Evolutionary conservation across 2,329 filamentous ascomycete species (phyloP), one percentile per base, ranked within the genome.

Genomic region (Chalara sp.): DNA sequence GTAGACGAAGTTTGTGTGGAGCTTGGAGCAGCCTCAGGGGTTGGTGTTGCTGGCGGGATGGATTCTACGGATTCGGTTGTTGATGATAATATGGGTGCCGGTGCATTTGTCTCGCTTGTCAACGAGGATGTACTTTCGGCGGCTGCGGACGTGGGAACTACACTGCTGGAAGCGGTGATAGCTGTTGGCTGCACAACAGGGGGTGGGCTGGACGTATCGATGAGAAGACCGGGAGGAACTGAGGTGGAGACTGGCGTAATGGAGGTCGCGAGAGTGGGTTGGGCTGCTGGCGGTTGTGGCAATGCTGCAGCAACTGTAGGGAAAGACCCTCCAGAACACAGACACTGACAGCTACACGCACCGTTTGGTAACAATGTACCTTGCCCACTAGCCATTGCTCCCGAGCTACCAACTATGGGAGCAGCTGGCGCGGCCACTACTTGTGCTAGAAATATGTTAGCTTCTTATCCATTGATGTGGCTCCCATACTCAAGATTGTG

Each of bases 371-470:
- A 7, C 7, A 41, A 10, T 12, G 33, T 48, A 30, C 46, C 46
- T n/a, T 8, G 8, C 32, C 58, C 60, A 8, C 32, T 12, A 13
- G 49, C 57, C 30, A 61, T 48, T 10, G 43, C 50, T 42, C 56
- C 60, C 8, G 57, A 46, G 32, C 53, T 42, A 11, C 57, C 58
- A 8, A 55, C 53, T 8, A n/a, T 12, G 6, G 44, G 49, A 5
- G 47, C 41, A 28, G 44, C 48, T 42, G 32, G n/a, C 28, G 40
- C 29, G 21, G 50, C 13, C n/a, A 46, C 28, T 43, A 49, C 47
- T 54, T 21, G n/a, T 41, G 47, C 30, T 37, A 21, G 28, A 12
- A 49, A 10, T 33, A 32, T 11, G 6, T 45, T 31, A 6, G 1
- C 28, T 8, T 21, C 21, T 21, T 21, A 21, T 21, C 21, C 21